Percentiles rank a stretch among this genome's conserved stretches.
These are phyloP conservation scores for Xerocomellus dryophilus DNA, from an alignment of 768 basidiomycete species.

Conservation along the genomic window DNA sequence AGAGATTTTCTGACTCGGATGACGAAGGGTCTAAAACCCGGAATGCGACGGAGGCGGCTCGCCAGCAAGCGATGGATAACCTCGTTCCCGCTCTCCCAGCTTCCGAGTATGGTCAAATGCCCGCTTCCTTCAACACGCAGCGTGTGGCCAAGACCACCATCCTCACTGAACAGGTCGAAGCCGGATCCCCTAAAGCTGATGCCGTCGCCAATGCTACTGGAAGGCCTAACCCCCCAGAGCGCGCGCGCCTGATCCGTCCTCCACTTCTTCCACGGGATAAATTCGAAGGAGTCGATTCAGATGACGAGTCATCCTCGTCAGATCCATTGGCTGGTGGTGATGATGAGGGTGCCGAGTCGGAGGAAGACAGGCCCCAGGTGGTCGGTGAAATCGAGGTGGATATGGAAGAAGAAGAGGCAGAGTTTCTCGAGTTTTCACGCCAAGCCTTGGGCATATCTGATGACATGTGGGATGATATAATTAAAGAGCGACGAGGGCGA, in stretches of 20 bases:
- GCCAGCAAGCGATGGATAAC: constrained; percentile 68
- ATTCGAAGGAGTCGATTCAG: constrained; percentile 92
- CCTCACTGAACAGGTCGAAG: constrained; percentile 40
- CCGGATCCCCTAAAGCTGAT: constrained; percentile 5
- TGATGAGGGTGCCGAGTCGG: constrained; percentile 56
- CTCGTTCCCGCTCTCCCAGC: constrained; percentile 79
- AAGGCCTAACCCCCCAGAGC: constrained; percentile 17
- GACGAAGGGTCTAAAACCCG: constrained; percentile 35
- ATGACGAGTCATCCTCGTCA: constrained; percentile 79
- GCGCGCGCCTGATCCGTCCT: constrained; percentile 54
- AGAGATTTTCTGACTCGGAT: constrained; percentile 46
- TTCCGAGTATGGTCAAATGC: constrained; percentile 88
- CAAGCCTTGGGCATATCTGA: constrained; percentile 87
- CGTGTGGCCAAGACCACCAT: constrained; percentile 49
- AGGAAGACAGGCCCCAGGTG: constrained; percentile 80
- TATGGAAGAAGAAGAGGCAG: constrained; percentile 91
- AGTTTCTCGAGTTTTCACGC: constrained; percentile 92
- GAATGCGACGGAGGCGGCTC: constrained; percentile 35
- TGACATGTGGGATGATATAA: constrained; percentile 85
- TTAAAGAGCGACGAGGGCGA: constrained; percentile 69
- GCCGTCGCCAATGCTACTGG: not conserved
- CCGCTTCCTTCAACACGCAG: constrained; percentile 72
- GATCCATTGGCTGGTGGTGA: constrained; percentile 38
- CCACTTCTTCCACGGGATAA: constrained; percentile 79
- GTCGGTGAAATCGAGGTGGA: constrained; percentile 84